phyloP scores from a whole-genome alignment of 139 green algal species.

The Micractinium sp. region DNA sequence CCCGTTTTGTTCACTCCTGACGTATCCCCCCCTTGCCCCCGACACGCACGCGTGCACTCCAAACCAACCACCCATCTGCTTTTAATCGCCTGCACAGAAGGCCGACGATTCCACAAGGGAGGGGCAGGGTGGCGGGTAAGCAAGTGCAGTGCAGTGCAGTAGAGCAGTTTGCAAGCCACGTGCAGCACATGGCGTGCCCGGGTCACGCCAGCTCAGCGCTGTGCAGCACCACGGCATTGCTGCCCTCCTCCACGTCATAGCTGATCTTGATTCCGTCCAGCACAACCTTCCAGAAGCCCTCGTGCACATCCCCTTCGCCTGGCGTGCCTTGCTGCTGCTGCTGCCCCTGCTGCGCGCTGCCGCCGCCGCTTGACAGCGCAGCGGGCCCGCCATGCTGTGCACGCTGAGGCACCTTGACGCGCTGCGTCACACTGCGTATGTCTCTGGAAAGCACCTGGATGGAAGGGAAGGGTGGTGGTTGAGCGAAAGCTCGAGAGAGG shows the following conservation, averaged over 20 bases:
- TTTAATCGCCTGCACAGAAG: too few relatives aligned
- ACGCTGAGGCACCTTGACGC: constrained; percentile 47
- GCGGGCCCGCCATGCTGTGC: constrained; percentile 24
- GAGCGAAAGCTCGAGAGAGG: background rate
- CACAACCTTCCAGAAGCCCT: constrained; percentile 62
- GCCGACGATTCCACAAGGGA: too few relatives aligned
- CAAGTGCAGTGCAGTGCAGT: too few relatives aligned
- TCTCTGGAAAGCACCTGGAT: constrained; percentile 71
- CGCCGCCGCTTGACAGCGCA: background rate
- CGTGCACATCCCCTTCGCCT: constrained; percentile 6
- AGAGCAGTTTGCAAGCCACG: too few relatives aligned
- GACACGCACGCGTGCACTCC: too few relatives aligned
- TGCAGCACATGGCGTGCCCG: too few relatives aligned
- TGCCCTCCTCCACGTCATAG: constrained; percentile 48
- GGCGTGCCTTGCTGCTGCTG: background rate
- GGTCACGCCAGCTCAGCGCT: background rate
- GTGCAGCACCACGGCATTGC: constrained; percentile 10
- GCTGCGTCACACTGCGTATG: constrained; percentile 76
- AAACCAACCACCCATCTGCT: too few relatives aligned
- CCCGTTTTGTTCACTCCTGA: too few relatives aligned
- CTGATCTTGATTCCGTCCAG: constrained; percentile 65
- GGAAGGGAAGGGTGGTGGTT: background rate
- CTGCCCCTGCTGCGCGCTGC: background rate
- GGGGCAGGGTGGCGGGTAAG: too few relatives aligned
- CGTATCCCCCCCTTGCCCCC: too few relatives aligned